phyloP scores from a whole-genome alignment of 768 basidiomycete genomes.

The Calocybe cyanea region DNA sequence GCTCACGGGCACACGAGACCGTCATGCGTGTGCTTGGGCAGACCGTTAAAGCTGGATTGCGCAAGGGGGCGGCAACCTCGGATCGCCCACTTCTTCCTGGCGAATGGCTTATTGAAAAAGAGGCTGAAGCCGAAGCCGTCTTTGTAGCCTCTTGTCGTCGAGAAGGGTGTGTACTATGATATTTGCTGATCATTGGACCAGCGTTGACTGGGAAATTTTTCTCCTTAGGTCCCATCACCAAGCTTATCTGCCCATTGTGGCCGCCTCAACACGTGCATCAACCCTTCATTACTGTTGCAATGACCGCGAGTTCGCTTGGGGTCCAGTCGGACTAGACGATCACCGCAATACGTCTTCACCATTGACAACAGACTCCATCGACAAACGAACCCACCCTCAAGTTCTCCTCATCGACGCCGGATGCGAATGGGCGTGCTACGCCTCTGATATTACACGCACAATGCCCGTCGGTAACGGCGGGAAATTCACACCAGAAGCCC shows the following conservation, averaged over 20 bases:
- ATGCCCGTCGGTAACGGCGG: slow-evolving; percentile 95
- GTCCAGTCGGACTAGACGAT: slow-evolving; percentile 57
- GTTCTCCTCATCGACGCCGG: slow-evolving; percentile 93
- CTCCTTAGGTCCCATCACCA: slow-evolving; percentile 68
- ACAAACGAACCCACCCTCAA: slow-evolving; percentile 49
- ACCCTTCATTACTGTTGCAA: slow-evolving; percentile 96
- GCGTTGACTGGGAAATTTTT: not conserved
- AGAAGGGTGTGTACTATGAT: slow-evolving; percentile 79
- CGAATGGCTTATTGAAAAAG: slow-evolving; percentile 89
- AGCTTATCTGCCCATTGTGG: slow-evolving; percentile 92
- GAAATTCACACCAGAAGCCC: slow-evolving; percentile 77
- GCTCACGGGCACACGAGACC: slow-evolving; percentile 84
- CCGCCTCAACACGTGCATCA: slow-evolving; percentile 79
- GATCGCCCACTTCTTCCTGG: slow-evolving; percentile 57
- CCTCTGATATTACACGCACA: slow-evolving; percentile 66
- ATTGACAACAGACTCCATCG: slow-evolving; percentile 24
- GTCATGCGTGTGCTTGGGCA: slow-evolving; percentile 89
- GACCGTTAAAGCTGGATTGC: slow-evolving; percentile 58
- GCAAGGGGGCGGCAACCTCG: slow-evolving; percentile 39
- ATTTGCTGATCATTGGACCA: too few relatives aligned
- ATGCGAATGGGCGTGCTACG: slow-evolving; percentile 70
- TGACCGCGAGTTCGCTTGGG: slow-evolving; percentile 83
- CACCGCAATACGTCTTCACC: slow-evolving; percentile 50
- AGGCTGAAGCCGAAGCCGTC: slow-evolving; percentile 91
- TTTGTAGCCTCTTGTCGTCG: slow-evolving; percentile 89